Percentiles rank a stretch among this genome's conserved stretches.
phyloP scores from a whole-genome alignment of 2,329 filamentous ascomycete species.

The Pestalotiopsis sp. region DNA sequence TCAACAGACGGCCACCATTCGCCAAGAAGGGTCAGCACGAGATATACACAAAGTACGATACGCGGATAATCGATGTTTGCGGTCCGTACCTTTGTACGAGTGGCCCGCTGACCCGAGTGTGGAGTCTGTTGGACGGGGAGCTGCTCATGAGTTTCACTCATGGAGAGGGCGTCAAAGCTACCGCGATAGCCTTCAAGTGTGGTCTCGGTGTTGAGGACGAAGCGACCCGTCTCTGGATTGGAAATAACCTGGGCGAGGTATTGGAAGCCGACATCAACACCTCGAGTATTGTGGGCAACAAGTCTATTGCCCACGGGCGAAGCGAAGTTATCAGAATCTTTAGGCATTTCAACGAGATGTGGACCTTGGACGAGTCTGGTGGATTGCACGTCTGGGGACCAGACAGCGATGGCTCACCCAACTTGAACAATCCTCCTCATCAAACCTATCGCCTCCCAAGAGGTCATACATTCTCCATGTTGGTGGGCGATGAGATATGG shows the following conservation, averaged over 20 bases:
- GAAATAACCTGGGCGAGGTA: constrained; percentile 85
- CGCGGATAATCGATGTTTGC: constrained; percentile 83
- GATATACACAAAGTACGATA: constrained; percentile 84
- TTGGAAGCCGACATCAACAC: constrained; percentile 83
- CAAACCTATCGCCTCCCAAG: constrained; percentile 78
- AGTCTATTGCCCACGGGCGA: constrained; percentile 73
- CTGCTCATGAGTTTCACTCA: constrained; percentile 79
- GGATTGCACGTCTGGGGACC: constrained; percentile 86
- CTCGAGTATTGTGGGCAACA: constrained; percentile 70
- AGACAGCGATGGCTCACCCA: constrained; percentile 71
- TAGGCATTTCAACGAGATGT: constrained; percentile 85
- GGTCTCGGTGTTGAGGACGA: constrained; percentile 77
- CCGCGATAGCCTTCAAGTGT: constrained; percentile 84
- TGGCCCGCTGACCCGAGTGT: constrained; percentile 84
- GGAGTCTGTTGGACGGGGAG: constrained; percentile 83
- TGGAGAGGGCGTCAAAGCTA: constrained; percentile 81
- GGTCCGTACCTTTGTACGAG: constrained; percentile 86
- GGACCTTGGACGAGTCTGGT: constrained; percentile 90
- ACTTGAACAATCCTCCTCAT: constrained; percentile 69
- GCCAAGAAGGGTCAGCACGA: constrained; percentile 73
- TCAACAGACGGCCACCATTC: constrained; percentile 81
- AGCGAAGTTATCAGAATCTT: constrained; percentile 83
- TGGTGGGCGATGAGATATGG: constrained; percentile 86
- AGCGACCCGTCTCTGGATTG: constrained; percentile 83
- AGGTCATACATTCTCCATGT: constrained; percentile 85